Percentiles rank a stretch among this genome's conserved stretches.
These are phyloP conservation scores for Brassica nigra DNA, from an alignment of 345 rosid genomes.

Conservation along the genomic window DNA sequence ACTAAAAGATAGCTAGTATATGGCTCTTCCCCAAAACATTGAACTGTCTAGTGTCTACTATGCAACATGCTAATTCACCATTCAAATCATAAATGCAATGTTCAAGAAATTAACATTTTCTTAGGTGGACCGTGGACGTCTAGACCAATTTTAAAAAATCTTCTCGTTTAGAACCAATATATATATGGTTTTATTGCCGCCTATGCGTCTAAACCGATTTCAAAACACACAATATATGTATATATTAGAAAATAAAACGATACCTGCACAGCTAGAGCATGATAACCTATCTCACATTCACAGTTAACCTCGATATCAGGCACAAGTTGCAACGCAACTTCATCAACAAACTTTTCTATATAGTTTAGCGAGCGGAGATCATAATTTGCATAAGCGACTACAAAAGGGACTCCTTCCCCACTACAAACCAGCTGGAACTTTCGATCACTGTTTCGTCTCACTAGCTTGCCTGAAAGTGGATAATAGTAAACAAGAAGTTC, in stretches of 20 bases:
- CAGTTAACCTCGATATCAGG: not conserved
- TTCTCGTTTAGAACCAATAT: too few species aligned
- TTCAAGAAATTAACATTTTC: not conserved
- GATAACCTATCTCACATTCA: not conserved
- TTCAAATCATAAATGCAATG: not conserved
- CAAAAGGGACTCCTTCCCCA: not conserved
- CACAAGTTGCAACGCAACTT: not conserved
- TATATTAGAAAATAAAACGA: not conserved
- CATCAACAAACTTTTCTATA: not conserved
- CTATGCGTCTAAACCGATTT: too few species aligned
- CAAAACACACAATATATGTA: too few species aligned
- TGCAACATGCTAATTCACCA: too few species aligned
- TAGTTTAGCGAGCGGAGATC: not conserved
- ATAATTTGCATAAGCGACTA: not conserved
- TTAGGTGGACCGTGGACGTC: too few species aligned
- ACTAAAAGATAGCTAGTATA: too few species aligned
- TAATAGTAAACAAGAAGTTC: conserved; percentile 49
- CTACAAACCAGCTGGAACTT: conserved; percentile 39
- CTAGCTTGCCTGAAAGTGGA: conserved; percentile 55
- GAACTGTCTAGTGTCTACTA: too few species aligned
- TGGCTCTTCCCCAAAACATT: too few species aligned
- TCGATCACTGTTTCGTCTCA: conserved; percentile 33
- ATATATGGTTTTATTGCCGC: too few species aligned
- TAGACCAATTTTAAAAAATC: too few species aligned
- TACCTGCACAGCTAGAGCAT: not conserved